phyloP scores from a whole-genome alignment of 805 yeast species.

The Lipomyces anomalus region DNA sequence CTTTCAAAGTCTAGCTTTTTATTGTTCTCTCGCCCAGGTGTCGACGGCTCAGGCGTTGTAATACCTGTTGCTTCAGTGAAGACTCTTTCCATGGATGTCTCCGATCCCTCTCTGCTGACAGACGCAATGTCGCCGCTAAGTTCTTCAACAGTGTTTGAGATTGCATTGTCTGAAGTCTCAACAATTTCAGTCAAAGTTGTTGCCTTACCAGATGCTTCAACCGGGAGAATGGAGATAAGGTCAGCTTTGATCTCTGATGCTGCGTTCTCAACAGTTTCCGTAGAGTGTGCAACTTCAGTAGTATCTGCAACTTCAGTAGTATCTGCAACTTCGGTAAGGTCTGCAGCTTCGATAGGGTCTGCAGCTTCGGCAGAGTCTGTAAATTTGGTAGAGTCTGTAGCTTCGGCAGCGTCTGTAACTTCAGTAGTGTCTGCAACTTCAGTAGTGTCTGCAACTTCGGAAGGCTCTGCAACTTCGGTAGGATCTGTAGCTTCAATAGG shows the following conservation, averaged over 20 bases:
- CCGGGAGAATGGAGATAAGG: background rate
- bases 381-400: background rate
- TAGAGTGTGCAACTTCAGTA: background rate
- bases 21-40: background rate
- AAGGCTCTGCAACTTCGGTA: constrained; percentile 1
- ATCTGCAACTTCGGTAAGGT: background rate
- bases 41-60: background rate
- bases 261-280: background rate
- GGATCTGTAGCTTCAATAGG: background rate
- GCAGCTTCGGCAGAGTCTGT: background rate
- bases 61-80: background rate
- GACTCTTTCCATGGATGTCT: background rate
- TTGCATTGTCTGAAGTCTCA: background rate
- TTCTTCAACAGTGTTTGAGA: background rate
- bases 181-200: no score
- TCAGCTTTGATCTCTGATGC: background rate
- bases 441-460: background rate
- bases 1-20: background rate
- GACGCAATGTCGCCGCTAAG: background rate
- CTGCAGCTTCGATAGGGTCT: constrained; percentile 1
- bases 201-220: background rate
- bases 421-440: constrained; percentile 6
- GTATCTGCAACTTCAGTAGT: background rate
- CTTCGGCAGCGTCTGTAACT: constrained; percentile 1
- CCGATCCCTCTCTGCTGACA: background rate